These are phyloP conservation scores for Ophiostoma novo-ulmi DNA, from an alignment of 2,329 filamentous ascomycete genomes.

Conservation along the genomic window DNA sequence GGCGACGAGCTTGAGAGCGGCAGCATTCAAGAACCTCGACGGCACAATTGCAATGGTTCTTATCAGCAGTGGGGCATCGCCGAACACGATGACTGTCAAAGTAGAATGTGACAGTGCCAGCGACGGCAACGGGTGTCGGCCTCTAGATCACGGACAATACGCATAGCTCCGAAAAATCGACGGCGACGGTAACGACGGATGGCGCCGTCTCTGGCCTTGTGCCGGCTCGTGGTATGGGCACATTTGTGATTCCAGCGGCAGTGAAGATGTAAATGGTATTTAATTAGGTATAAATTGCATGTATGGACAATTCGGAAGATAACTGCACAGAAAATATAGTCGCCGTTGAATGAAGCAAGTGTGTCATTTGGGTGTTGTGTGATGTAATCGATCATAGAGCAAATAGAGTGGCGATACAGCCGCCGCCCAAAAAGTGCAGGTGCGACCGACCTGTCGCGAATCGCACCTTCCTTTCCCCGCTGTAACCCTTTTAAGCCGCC, in stretches of 20 bases:
- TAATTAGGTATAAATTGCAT: background rate
- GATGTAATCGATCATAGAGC: background rate
- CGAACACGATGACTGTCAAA: background rate
- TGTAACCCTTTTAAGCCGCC: conserved; percentile 18
- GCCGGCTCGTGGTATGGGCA: background rate
- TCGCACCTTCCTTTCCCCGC: background rate
- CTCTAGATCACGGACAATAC: conserved; percentile 30
- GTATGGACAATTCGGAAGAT: background rate
- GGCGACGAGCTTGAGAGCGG: background rate
- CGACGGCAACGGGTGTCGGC: conserved; percentile 19
- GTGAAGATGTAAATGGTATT: background rate
- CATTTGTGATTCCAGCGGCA: background rate
- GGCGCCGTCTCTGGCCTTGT: conserved; percentile 17
- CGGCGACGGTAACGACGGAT: conserved; percentile 27
- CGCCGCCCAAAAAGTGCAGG: background rate
- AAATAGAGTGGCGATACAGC: background rate
- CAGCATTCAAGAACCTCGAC: background rate
- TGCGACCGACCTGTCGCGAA: conserved; percentile 10
- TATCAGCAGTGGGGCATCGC: background rate
- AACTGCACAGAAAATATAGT: background rate
- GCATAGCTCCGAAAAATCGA: conserved; percentile 28
- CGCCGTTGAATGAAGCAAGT: background rate
- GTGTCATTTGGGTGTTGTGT: background rate
- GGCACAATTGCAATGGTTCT: background rate
- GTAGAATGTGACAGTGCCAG: background rate